These are phyloP conservation scores for Piper longum DNA, from an alignment of 164 flowering plant genomes.

Conservation along the genomic window DNA sequence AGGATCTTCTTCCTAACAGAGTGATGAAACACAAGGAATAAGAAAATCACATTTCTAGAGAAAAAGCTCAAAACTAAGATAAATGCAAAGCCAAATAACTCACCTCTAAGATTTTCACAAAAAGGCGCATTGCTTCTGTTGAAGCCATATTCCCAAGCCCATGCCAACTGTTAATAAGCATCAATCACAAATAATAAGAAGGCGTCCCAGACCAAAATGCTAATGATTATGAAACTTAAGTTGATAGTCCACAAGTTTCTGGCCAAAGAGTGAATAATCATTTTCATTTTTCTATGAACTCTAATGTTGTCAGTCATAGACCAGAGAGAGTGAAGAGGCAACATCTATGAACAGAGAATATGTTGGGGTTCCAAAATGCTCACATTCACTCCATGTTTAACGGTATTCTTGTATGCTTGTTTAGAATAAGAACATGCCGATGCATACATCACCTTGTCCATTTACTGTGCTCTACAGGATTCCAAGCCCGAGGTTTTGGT, in stretches of 20 bases:
- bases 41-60: not conserved
- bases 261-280: too few relatives aligned
- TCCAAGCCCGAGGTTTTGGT: conserved; percentile 93
- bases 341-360: too few relatives aligned
- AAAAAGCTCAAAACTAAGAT: not conserved
- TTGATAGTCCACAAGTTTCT: too few relatives aligned
- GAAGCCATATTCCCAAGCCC: conserved; percentile 86
- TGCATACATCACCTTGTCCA: conserved; percentile 59
- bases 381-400: too few relatives aligned
- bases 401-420: too few relatives aligned
- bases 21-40: conserved; percentile 6
- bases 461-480: conserved; percentile 82
- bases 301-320: too few relatives aligned
- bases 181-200: conserved; percentile 1
- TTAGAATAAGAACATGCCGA: not conserved
- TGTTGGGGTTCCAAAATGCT: too few relatives aligned
- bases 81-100: not conserved
- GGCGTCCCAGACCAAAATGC: not conserved
- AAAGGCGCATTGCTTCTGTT: conserved; percentile 97
- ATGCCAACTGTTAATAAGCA: conserved; percentile 57
- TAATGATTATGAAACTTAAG: too few relatives aligned
- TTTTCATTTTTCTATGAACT: too few relatives aligned
- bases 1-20: conserved; percentile 85
- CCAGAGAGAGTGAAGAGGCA: too few relatives aligned
- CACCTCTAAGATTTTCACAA: conserved; percentile 98